Percentiles rank a stretch among this genome's conserved stretches.
Conservation (phyloP, 169 alveolate genomes). For the Plasmodium vinckei region DNA sequence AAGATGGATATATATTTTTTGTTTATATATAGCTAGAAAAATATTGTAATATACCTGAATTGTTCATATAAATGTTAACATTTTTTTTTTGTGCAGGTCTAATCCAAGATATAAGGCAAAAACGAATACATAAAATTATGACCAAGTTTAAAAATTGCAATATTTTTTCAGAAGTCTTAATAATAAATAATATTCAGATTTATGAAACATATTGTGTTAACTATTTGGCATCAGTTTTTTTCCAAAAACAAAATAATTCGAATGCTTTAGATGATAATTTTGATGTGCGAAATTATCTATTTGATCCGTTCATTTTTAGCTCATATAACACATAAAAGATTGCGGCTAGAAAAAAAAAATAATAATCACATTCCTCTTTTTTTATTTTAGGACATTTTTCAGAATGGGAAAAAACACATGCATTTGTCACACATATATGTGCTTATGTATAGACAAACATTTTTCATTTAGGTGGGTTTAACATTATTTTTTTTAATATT, state of each 20-base stretch:
- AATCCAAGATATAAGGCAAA: conserved; percentile 70
- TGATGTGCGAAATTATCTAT: conserved; percentile 58
- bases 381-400: background rate
- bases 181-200: conserved; percentile 66
- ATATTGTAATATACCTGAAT: background rate
- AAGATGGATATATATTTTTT: background rate
- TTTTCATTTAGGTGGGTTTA: background rate
- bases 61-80: background rate
- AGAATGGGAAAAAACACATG: background rate
- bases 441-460: background rate
- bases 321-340: conserved; percentile 12
- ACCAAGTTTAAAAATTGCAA: conserved; percentile 52
- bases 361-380: background rate
- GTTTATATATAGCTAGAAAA: background rate
- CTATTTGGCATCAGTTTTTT: conserved; percentile 75
- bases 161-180: conserved; percentile 45
- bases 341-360: background rate
- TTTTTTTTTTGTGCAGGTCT: conserved; percentile 18
- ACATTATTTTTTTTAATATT: background rate
- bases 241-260: conserved; percentile 27
- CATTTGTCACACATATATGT: background rate
- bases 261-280: conserved; percentile 27
- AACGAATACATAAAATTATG: conserved; percentile 71
- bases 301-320: conserved; percentile 72
- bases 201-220: conserved; percentile 74